phyloP scores from a whole-genome alignment of 306 rosid genomes.

The Inga oerstediana region DNA sequence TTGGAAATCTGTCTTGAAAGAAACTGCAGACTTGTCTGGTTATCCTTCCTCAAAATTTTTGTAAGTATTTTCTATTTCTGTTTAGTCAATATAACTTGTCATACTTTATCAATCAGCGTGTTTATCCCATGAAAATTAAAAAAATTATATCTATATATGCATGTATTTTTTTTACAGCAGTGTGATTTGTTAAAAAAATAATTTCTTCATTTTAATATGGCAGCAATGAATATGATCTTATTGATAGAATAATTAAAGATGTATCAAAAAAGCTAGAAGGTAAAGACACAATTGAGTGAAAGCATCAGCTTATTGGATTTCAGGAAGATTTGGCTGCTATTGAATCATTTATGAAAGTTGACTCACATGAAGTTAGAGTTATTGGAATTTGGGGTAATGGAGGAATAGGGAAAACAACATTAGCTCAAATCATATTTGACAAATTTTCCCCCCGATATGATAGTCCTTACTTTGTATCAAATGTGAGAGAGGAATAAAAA shows the following conservation, averaged over 20 bases:
- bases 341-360: background rate
- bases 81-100: no score
- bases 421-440: background rate
- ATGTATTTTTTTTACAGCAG: no score
- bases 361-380: background rate
- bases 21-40: conserved; percentile 7
- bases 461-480: conserved; percentile 12
- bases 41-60: background rate
- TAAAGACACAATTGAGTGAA: background rate
- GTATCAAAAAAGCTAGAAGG: background rate
- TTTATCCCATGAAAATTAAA: no score
- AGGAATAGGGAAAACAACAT: background rate
- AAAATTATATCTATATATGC: no score
- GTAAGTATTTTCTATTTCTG: no score
- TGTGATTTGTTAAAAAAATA: no score
- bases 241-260: background rate
- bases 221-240: no score
- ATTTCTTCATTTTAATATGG: no score
- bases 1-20: background rate
- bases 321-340: background rate
- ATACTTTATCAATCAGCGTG: no score
- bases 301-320: background rate
- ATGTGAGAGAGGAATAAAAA: background rate
- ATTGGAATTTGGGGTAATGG: conserved; percentile 35
- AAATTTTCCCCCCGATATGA: background rate